Percentiles rank a stretch among this genome's conserved stretches.
These are phyloP conservation scores for Xylaria venustula DNA, from an alignment of 495 filamentous ascomycete genomes.

Conservation along the genomic window DNA sequence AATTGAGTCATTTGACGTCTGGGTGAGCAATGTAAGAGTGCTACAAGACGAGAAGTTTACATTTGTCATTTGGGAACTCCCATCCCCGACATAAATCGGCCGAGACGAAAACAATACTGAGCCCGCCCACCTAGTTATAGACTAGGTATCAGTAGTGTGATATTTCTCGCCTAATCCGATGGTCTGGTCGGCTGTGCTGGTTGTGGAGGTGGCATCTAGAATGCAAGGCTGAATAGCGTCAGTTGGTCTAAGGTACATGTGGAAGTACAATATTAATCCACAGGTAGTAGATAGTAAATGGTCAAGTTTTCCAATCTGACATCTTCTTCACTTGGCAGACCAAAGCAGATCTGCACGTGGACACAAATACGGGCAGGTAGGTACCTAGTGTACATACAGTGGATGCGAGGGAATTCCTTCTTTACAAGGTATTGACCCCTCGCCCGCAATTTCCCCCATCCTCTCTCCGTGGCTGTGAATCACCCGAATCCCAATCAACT, in stretches of 20 bases:
- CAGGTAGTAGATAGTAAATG: too few species aligned
- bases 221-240: conserved; percentile 11
- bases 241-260: not conserved
- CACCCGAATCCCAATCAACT: too few species aligned
- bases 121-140: too few species aligned
- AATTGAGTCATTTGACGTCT: too few species aligned
- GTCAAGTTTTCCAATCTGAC: not conserved
- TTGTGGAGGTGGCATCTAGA: not conserved
- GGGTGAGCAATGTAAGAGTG: too few species aligned
- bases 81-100: not conserved
- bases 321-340: not conserved
- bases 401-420: not conserved
- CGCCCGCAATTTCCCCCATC: not conserved
- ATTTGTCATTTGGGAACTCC: too few species aligned
- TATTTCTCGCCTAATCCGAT: not conserved
- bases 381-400: too few species aligned
- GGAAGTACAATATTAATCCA: too few species aligned
- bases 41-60: too few species aligned
- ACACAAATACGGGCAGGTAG: not conserved
- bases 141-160: too few species aligned
- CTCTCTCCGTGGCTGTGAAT: conserved; percentile 1
- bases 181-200: not conserved
- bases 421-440: not conserved
- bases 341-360: too few species aligned
- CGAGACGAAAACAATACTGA: not conserved